These are phyloP conservation scores for Ophiocordyceps camponoti-saundersi DNA, from an alignment of 2,329 filamentous ascomycete species.

Conservation along the genomic window DNA sequence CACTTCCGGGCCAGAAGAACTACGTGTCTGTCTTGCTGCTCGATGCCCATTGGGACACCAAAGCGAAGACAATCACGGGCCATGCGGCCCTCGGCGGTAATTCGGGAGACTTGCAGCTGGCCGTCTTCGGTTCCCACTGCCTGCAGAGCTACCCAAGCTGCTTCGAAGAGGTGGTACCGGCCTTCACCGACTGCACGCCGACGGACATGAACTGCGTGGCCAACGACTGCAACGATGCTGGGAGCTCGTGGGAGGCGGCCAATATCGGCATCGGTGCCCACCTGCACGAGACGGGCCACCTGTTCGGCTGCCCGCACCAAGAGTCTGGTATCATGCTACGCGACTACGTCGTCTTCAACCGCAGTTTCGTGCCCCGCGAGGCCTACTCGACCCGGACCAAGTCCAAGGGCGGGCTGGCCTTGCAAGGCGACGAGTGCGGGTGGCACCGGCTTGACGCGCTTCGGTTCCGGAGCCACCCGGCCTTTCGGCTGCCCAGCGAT, in stretches of 20 bases:
- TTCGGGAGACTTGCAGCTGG: slow-evolving; percentile 59
- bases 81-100: slow-evolving; percentile 73
- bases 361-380: slow-evolving; percentile 67
- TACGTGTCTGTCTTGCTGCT: slow-evolving; percentile 79
- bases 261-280: slow-evolving; percentile 90
- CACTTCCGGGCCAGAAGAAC: slow-evolving; percentile 59
- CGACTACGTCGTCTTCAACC: slow-evolving; percentile 72
- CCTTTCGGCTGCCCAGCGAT: slow-evolving; percentile 73
- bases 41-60: slow-evolving; percentile 75
- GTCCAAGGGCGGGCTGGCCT: slow-evolving; percentile 59
- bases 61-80: slow-evolving; percentile 51
- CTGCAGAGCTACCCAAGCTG: slow-evolving; percentile 80
- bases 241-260: slow-evolving; percentile 89
- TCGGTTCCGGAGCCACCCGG: slow-evolving; percentile 78
- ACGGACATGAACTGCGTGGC: slow-evolving; percentile 68
- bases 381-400: slow-evolving; percentile 78
- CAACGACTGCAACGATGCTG: slow-evolving; percentile 74
- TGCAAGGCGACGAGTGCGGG: slow-evolving; percentile 65
- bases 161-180: slow-evolving; percentile 77
- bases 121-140: slow-evolving; percentile 83
- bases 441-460: slow-evolving; percentile 87
- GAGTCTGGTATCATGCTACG: slow-evolving; percentile 83
- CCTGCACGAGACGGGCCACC: slow-evolving; percentile 75
- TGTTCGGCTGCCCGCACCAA: slow-evolving; percentile 81
- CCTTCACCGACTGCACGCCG: slow-evolving; percentile 78